Percentiles rank a stretch among this genome's conserved stretches.
Evolutionary conservation across 2,329 filamentous ascomycete species (phyloP).

Genomic region (Bipolaris bicolor): DNA sequence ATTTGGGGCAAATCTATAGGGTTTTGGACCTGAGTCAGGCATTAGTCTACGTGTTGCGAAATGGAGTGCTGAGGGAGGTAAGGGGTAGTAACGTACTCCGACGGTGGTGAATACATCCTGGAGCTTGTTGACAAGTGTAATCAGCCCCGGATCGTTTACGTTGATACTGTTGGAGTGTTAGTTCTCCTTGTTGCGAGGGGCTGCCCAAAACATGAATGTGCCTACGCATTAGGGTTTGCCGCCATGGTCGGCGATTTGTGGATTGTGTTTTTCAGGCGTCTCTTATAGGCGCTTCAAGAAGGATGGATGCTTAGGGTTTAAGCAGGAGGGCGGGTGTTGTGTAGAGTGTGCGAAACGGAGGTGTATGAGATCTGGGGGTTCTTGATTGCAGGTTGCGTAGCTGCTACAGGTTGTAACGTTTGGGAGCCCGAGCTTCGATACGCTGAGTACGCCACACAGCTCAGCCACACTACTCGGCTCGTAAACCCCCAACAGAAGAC

Average conservation of each 20-base stretch:
- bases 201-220: conserved; percentile 25
- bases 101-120: conserved; percentile 99
- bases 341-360: conserved; percentile 23
- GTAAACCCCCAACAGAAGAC: neutral
- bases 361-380: conserved; percentile 27
- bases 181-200: conserved; percentile 30
- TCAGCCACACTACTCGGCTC: conserved; percentile 11
- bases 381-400: conserved; percentile 28
- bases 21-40: conserved; percentile 78
- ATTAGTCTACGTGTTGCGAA: conserved; percentile 36
- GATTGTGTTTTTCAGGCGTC: conserved; percentile 10
- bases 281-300: conserved; percentile 1
- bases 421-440: conserved; percentile 21
- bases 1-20: conserved; percentile 99
- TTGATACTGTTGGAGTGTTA: conserved; percentile 63
- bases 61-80: conserved; percentile 4
- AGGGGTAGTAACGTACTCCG: conserved; percentile 64
- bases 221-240: conserved; percentile 51
- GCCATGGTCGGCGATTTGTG: conserved; percentile 44
- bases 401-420: conserved; percentile 23
- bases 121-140: conserved; percentile 94
- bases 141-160: conserved; percentile 72
- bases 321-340: conserved; percentile 8
- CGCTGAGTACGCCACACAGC: conserved; percentile 18
- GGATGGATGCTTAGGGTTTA: conserved; percentile 13